phyloP scores from a whole-genome alignment of 2,329 filamentous ascomycete species.

The Peltaster fructicola region DNA sequence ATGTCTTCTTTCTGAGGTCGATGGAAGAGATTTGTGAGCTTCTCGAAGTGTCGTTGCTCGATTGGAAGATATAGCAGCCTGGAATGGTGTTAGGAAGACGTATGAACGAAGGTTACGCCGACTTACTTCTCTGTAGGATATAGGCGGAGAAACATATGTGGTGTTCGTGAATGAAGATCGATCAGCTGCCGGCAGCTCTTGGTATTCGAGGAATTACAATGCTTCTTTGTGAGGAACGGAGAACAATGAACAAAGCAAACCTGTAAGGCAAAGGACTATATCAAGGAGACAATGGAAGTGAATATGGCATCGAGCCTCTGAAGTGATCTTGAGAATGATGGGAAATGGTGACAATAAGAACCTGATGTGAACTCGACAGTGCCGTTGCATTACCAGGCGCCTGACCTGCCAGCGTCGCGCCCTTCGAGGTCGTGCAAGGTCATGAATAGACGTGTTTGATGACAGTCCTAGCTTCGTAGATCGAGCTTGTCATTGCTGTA shows the following conservation, averaged over 20 bases:
- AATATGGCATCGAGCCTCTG: not conserved
- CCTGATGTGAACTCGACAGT: conserved; percentile 6
- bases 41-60: conserved; percentile 9
- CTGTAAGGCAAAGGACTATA: no score
- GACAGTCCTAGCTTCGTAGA: conserved; percentile 2
- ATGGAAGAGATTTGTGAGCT: conserved; percentile 5
- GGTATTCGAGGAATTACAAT: not conserved
- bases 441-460: conserved; percentile 11
- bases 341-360: conserved; percentile 18
- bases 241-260: no score
- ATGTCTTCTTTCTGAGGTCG: conserved; percentile 1
- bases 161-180: conserved; percentile 7
- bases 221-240: no score
- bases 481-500: conserved; percentile 5
- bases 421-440: conserved; percentile 4
- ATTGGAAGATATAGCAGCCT: conserved; percentile 17
- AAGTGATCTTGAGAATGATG: conserved; percentile 5
- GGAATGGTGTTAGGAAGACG: not conserved
- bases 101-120: not conserved
- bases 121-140: conserved; percentile 18
- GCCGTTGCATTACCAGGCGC: not conserved
- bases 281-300: not conserved
- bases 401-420: conserved; percentile 2
- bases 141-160: conserved; percentile 20
- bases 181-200: conserved; percentile 9